Evolutionary conservation across 768 basidiomycete species (phyloP).

Genomic region (Tylopilus subfusipes): DNA sequence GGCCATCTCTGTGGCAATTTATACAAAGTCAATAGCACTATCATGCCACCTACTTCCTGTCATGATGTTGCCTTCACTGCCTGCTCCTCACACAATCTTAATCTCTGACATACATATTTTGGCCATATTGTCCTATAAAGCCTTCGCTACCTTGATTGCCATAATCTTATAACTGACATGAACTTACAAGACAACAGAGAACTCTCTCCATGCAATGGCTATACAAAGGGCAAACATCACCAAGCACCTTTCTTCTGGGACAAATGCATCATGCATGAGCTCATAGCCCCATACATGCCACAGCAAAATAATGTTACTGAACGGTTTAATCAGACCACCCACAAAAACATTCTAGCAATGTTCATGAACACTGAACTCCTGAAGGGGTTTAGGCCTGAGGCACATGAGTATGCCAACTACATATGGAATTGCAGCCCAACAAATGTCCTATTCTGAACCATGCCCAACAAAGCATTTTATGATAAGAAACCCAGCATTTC

Average conservation of each 20-base stretch:
- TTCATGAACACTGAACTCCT: constrained; percentile 16
- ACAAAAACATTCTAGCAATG: constrained; percentile 23
- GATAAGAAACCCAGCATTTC: too few relatives aligned
- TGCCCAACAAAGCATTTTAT: constrained; percentile 3
- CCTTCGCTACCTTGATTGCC: constrained; percentile 1
- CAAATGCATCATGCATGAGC: too few relatives aligned
- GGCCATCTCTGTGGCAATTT: constrained; percentile 2
- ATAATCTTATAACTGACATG: too few relatives aligned
- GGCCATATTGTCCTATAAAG: constrained; percentile 8
- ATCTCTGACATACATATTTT: too few relatives aligned
- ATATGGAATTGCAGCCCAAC: too few relatives aligned
- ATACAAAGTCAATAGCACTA: constrained; percentile 7
- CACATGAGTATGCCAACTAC: too few relatives aligned
- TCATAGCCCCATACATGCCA: too few relatives aligned
- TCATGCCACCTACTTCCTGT: neutral
- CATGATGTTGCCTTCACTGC: neutral
- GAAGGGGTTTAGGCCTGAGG: too few relatives aligned
- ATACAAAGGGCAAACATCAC: constrained; percentile 11
- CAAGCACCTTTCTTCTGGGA: constrained; percentile 4
- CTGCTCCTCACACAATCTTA: too few relatives aligned
- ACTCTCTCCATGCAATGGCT: too few relatives aligned
- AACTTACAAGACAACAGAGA: too few relatives aligned
- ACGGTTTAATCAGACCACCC: constrained; percentile 26
- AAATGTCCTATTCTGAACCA: too few relatives aligned
- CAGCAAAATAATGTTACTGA: neutral